These are phyloP conservation scores for Xylaria sp. DNA, from an alignment of 2,329 filamentous ascomycete species.

Conservation along the genomic window DNA sequence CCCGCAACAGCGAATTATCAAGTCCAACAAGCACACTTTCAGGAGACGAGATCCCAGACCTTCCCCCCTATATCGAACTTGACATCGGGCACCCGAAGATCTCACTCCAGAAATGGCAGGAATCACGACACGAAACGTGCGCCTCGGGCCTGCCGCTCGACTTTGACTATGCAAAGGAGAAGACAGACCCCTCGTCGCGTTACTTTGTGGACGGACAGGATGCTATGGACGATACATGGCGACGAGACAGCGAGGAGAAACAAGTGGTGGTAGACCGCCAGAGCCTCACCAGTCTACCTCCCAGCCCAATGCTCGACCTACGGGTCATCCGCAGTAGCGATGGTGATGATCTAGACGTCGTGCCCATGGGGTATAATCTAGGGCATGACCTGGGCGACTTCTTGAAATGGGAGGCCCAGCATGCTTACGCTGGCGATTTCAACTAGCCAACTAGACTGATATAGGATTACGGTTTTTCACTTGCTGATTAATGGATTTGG, in stretches of 20 bases:
- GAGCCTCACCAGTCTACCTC: constrained; percentile 58
- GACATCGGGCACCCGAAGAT: constrained; percentile 45
- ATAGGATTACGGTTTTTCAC: constrained; percentile 14
- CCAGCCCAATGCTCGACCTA: constrained; percentile 61
- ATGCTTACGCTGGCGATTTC: constrained; percentile 54
- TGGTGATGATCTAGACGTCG: constrained; percentile 53
- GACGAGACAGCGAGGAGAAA: constrained; percentile 50
- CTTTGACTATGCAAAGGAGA: constrained; percentile 17
- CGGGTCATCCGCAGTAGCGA: constrained; percentile 53
- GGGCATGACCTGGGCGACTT: constrained; percentile 69
- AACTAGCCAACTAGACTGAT: constrained; percentile 29
- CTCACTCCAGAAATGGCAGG: constrained; percentile 43
- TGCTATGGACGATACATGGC: constrained; percentile 46
- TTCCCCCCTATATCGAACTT: constrained; percentile 45
- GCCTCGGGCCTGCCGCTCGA: constrained; percentile 26
- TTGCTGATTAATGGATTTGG: not conserved
- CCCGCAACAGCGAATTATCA: constrained; percentile 45
- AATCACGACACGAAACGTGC: constrained; percentile 6
- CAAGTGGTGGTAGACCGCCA: constrained; percentile 39
- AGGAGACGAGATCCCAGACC: constrained; percentile 45
- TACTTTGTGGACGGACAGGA: not conserved
- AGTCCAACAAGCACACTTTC: constrained; percentile 47
- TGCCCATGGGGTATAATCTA: constrained; percentile 70
- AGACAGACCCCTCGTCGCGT: constrained; percentile 37
- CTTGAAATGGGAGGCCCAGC: constrained; percentile 65